Conservation (phyloP, 345 rosid species). For the Eucalyptus marginata region DNA sequence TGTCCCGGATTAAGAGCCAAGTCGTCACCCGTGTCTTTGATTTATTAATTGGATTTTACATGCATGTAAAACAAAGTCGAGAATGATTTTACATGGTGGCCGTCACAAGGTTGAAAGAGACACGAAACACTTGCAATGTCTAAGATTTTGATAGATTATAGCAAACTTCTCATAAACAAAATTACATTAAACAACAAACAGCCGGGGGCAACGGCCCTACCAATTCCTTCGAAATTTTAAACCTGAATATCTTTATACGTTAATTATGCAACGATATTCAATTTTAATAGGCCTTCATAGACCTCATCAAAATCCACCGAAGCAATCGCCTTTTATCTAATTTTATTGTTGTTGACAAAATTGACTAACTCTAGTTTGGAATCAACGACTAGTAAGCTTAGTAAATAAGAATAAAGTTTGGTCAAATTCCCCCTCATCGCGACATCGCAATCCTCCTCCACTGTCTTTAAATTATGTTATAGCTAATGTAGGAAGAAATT, state of each 20-base stretch:
- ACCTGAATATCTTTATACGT: neutral
- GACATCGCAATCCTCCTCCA: too few species aligned
- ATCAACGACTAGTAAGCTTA: neutral
- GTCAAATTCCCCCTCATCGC: neutral
- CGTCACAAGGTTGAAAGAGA: neutral
- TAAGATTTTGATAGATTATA: too few species aligned
- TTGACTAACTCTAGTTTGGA: neutral
- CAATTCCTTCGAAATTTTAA: neutral
- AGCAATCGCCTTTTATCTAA: neutral
- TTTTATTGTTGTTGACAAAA: neutral
- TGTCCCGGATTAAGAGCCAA: too few species aligned
- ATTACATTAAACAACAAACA: neutral
- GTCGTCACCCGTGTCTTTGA: too few species aligned
- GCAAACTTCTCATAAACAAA: neutral
- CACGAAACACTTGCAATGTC: neutral
- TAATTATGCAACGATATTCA: neutral
- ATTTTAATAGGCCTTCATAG: neutral
- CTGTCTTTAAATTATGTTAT: neutral
- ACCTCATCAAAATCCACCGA: neutral
- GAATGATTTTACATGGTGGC: neutral
- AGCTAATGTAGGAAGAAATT: neutral
- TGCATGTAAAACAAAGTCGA: neutral
- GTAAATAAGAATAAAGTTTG: neutral
- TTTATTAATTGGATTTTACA: accelerated
- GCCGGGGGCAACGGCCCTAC: neutral